Conservation (phyloP, 163 green algal species). For the Scenedesmus sp. region DNA sequence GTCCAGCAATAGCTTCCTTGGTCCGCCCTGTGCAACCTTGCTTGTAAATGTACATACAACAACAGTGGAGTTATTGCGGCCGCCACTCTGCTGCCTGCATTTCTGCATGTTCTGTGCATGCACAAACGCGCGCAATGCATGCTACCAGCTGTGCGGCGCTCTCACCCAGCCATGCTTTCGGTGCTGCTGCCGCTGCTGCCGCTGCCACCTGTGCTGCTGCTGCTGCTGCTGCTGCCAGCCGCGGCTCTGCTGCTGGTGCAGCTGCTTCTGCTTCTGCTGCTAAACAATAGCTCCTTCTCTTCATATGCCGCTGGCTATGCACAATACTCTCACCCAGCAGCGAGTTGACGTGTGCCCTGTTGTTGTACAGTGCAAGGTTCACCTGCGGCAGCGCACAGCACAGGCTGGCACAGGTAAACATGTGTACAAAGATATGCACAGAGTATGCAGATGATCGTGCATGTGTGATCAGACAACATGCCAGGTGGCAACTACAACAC, state of each 20-base stretch:
- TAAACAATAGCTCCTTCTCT: not conserved
- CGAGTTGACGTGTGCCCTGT: slow-evolving; percentile 87
- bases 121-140: no score
- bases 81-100: not conserved
- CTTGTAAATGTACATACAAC: no score
- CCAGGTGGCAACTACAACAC: no score
- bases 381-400: slow-evolving; percentile 49
- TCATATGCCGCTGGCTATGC: not conserved
- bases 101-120: no score
- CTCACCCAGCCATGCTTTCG: no score
- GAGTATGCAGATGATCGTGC: no score
- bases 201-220: not conserved
- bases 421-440: not conserved
- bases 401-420: not conserved
- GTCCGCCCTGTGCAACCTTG: no score
- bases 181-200: no score
- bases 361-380: slow-evolving; percentile 76
- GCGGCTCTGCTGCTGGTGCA: not conserved
- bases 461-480: no score
- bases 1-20: no score
- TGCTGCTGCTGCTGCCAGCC: not conserved
- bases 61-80: no score
- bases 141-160: no score
- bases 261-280: not conserved
- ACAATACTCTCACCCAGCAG: slow-evolving; percentile 66